Conservation (phyloP, 2,329 filamentous ascomycete genomes). For the Fusarium subtropicale region DNA sequence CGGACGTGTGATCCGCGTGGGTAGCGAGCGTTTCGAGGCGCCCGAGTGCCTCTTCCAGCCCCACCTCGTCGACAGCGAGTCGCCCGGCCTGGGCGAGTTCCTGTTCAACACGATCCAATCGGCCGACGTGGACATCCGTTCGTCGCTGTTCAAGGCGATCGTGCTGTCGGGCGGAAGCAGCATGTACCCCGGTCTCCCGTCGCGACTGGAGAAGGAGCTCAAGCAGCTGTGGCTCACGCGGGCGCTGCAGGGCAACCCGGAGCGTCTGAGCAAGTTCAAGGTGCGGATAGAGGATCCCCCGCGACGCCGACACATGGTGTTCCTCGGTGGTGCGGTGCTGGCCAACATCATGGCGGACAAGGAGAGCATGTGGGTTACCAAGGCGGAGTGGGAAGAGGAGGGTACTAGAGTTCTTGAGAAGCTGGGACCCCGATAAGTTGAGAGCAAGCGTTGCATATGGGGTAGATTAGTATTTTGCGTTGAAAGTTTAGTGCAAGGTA, state of each 20-base stretch:
- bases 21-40: constrained; percentile 96
- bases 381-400: constrained; percentile 96
- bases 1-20: constrained; percentile 93
- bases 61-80: constrained; percentile 96
- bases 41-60: constrained; percentile 99
- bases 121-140: constrained; percentile 93
- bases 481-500: constrained; percentile 37
- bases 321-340: constrained; percentile 93
- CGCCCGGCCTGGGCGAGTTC: constrained; percentile 95
- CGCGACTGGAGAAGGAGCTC: constrained; percentile 95
- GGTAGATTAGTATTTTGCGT: constrained; percentile 34
- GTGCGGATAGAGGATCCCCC: constrained; percentile 98
- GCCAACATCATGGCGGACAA: constrained; percentile 99
- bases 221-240: constrained; percentile 98
- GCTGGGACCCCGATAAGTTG: constrained; percentile 81
- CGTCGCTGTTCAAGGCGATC: constrained; percentile 95
- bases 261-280: constrained; percentile 98
- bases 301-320: constrained; percentile 98
- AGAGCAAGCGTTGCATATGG: constrained; percentile 29
- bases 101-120: constrained; percentile 98
- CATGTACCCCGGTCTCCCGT: constrained; percentile 98
- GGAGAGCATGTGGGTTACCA: constrained; percentile 98
- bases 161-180: constrained; percentile 96
- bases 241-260: constrained; percentile 89
- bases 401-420: constrained; percentile 88